phyloP scores from a whole-genome alignment of 2,329 filamentous ascomycete species.

The Colletotrichum neosansevieriae region DNA sequence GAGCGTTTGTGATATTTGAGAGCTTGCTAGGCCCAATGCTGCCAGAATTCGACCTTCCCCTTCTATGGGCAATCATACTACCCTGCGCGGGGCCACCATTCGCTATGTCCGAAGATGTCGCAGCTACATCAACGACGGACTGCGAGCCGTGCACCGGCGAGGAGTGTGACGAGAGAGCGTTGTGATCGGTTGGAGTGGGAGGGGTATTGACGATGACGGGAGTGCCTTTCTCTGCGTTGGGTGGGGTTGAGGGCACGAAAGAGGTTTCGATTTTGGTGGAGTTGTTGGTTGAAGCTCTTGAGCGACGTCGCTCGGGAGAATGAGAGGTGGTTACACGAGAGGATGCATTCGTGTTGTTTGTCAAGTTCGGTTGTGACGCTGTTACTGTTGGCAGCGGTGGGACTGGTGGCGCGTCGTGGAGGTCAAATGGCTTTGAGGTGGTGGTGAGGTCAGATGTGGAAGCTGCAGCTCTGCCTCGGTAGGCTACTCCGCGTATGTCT shows the following conservation, averaged over 20 bases:
- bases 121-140: slow-evolving; percentile 43
- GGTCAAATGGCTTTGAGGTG: slow-evolving; percentile 23
- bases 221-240: slow-evolving; percentile 51
- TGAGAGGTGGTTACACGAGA: slow-evolving; percentile 32
- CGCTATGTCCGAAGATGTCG: slow-evolving; percentile 46
- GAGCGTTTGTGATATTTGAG: slow-evolving; percentile 78
- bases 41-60: slow-evolving; percentile 65
- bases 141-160: slow-evolving; percentile 31
- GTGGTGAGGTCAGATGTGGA: slow-evolving; percentile 39
- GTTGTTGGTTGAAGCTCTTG: slow-evolving; percentile 34
- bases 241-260: slow-evolving; percentile 37
- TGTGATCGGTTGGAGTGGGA: slow-evolving; percentile 69
- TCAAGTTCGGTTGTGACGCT: slow-evolving; percentile 28
- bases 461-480: slow-evolving; percentile 36
- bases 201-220: slow-evolving; percentile 75
- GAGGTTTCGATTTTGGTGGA: slow-evolving; percentile 45
- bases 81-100: slow-evolving; percentile 73
- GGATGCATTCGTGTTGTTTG: slow-evolving; percentile 29
- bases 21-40: slow-evolving; percentile 84
- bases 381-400: not conserved
- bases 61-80: slow-evolving; percentile 78
- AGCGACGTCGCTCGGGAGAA: slow-evolving; percentile 34
- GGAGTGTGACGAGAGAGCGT: slow-evolving; percentile 21
- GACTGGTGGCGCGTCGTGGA: slow-evolving; percentile 8
- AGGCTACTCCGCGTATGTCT: slow-evolving; percentile 27